Percentiles rank a stretch among this genome's conserved stretches.
These are phyloP conservation scores for Plasmopara halstedii DNA, from an alignment of 352 stramenopile genomes.

Conservation along the genomic window DNA sequence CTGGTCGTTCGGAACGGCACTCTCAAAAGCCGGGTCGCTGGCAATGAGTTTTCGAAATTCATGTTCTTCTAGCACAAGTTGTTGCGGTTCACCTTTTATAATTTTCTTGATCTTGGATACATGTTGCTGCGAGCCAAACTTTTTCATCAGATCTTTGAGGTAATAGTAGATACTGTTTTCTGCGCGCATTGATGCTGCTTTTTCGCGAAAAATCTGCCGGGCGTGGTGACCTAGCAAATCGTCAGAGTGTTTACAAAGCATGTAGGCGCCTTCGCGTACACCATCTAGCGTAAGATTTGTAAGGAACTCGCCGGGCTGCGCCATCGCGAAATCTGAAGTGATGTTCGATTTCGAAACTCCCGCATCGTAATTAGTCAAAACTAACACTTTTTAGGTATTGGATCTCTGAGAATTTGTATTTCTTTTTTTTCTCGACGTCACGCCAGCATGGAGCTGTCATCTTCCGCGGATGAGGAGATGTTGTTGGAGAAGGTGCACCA, in stretches of 20 bases:
- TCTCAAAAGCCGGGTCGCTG: conserved; percentile 70
- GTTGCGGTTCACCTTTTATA: conserved; percentile 22
- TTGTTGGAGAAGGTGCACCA: conserved; percentile 52
- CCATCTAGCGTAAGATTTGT: conserved; percentile 72
- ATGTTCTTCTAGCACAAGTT: conserved; percentile 53
- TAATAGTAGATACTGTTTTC: conserved; percentile 84
- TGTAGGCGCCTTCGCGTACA: conserved; percentile 68
- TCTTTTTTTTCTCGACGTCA: conserved; percentile 11
- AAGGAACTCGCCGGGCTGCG: conserved; percentile 39
- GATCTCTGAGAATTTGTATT: conserved; percentile 6
- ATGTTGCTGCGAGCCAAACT: conserved; percentile 43
- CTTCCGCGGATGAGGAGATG: conserved; percentile 47
- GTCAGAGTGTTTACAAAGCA: conserved; percentile 81
- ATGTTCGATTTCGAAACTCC: conserved; percentile 25
- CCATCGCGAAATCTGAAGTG: conserved; percentile 14
- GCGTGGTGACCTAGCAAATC: conserved; percentile 73
- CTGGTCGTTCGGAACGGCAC: conserved; percentile 56
- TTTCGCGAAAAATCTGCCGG: conserved; percentile 78
- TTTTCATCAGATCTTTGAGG: conserved; percentile 75
- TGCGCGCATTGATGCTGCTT: conserved; percentile 68
- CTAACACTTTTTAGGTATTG: too few species aligned
- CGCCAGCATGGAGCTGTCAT: conserved; percentile 54
- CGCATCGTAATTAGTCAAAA: conserved; percentile 13
- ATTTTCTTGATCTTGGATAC: conserved; percentile 33
- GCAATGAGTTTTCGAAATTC: conserved; percentile 74